Conservation (phyloP, 805 yeast species). For the Nakazawaea populi region DNA sequence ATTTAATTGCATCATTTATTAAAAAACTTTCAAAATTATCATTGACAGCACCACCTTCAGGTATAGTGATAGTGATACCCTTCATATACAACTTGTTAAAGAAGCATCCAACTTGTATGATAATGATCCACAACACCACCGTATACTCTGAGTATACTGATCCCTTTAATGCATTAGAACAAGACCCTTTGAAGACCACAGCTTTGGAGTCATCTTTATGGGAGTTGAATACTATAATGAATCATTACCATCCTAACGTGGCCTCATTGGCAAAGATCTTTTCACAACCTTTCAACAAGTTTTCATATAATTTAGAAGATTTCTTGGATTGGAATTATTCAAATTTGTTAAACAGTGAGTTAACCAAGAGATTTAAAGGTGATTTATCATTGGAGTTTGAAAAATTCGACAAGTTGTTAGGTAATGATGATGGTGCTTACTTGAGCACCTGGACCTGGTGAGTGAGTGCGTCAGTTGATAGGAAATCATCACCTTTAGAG, state of each 20-base stretch:
- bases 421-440: slow-evolving; percentile 12
- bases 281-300: slow-evolving; percentile 84
- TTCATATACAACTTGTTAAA: slow-evolving; percentile 84
- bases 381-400: slow-evolving; percentile 80
- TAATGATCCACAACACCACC: slow-evolving; percentile 60
- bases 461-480: neutral
- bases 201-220: slow-evolving; percentile 86
- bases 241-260: slow-evolving; percentile 93
- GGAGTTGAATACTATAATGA: slow-evolving; percentile 73
- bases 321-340: slow-evolving; percentile 88
- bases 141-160: slow-evolving; percentile 40
- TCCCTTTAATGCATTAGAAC: slow-evolving; percentile 58
- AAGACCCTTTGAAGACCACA: slow-evolving; percentile 70
- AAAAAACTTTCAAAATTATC: slow-evolving; percentile 74
- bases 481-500: too few species aligned
- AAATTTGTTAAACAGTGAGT: slow-evolving; percentile 57
- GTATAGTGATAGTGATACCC: slow-evolving; percentile 83
- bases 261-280: slow-evolving; percentile 87
- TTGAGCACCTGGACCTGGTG: slow-evolving; percentile 7
- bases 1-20: slow-evolving; percentile 83
- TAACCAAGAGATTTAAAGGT: slow-evolving; percentile 56
- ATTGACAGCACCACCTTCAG: slow-evolving; percentile 78
- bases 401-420: slow-evolving; percentile 35
- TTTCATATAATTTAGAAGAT: slow-evolving; percentile 85
- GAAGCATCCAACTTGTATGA: slow-evolving; percentile 92